Evolutionary conservation across 2,329 filamentous ascomycete species (phyloP), one percentile per base, ranked within the genome.

Genomic region (Aspergillus proliferans): DNA sequence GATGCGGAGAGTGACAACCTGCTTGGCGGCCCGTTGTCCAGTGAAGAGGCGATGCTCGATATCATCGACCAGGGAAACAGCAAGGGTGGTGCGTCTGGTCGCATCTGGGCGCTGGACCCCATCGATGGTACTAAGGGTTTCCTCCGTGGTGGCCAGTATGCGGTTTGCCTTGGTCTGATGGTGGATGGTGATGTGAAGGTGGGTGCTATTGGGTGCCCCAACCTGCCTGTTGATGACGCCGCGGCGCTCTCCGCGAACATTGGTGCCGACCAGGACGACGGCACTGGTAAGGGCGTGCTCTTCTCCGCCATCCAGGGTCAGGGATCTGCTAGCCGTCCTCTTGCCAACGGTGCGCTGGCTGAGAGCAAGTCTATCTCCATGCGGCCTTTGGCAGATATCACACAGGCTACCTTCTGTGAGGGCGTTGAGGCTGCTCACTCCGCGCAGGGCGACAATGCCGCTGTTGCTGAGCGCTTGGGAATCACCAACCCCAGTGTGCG

Each of bases 81-180:
- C 38, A 58, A 61, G 2, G 70, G 70, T 52, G 69, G 70, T 36
- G 50, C 64, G 44, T 66, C 65, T 52, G 70, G 70, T 18, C 69
- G 93, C 58, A 88, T 97, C 69, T 98, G 93, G 93, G 88, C 92
- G 38, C 84, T 98, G 49, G 93, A 98, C 71, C 93, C 93, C 51
- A 96, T 98, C 54, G 93, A 98, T 70, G 93, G 93, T 57, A 98
- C 93, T 47, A 95, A 96, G 75, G 94, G 93, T 26, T 98, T 98
- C 75, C 77, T 98, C 52, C 83, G 94, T 54, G 93, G 93, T 47
- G 94, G 91, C 36, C 93, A 98, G 75, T 98, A 98, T 67, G 94
- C 93, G 48, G 90, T 98, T 47, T 96, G 92, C 67, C 80, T 98
- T 4, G 93, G 82, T 33, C 77, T 98, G 60, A 86, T 98, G 74